These are phyloP conservation scores for Rosa hybrid DNA, from an alignment of 331 rosid genomes.

Conservation along the genomic window DNA sequence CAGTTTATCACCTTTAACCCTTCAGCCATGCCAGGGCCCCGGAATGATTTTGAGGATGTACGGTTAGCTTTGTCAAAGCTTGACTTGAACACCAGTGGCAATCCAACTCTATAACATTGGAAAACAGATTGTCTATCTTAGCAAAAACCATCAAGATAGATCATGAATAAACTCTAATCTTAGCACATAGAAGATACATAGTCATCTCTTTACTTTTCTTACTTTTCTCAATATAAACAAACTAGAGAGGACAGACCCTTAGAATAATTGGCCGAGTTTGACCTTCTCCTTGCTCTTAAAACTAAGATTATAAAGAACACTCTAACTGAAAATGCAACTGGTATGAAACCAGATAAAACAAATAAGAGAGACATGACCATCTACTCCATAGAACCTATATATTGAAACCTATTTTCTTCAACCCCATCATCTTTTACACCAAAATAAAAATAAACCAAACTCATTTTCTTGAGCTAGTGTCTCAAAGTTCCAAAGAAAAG, in stretches of 20 bases:
- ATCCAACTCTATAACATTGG: slow-evolving; percentile 65
- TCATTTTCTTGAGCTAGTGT: background rate
- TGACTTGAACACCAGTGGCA: slow-evolving; percentile 93
- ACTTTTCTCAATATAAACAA: background rate
- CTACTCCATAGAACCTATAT: background rate
- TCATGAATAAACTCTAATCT: background rate
- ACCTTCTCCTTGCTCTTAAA: background rate
- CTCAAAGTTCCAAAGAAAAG: slow-evolving; percentile 16
- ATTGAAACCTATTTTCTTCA: background rate
- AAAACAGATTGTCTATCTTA: slow-evolving; percentile 20
- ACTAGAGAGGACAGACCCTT: background rate
- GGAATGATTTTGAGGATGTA: slow-evolving; percentile 93
- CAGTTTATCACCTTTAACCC: slow-evolving; percentile 68
- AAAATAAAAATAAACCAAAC: background rate
- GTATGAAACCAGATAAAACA: background rate
- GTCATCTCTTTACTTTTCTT: background rate
- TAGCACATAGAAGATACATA: background rate
- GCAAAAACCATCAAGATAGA: slow-evolving; percentile 9
- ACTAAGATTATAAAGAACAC: background rate
- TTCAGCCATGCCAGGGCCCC: slow-evolving; percentile 92
- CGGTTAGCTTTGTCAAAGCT: slow-evolving; percentile 98
- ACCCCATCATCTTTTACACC: background rate
- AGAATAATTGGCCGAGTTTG: background rate
- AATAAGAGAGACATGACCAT: background rate
- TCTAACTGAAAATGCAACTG: background rate